phyloP scores from a whole-genome alignment of 192 early-diverging fungal species.

The Coemansia sp. region DNA sequence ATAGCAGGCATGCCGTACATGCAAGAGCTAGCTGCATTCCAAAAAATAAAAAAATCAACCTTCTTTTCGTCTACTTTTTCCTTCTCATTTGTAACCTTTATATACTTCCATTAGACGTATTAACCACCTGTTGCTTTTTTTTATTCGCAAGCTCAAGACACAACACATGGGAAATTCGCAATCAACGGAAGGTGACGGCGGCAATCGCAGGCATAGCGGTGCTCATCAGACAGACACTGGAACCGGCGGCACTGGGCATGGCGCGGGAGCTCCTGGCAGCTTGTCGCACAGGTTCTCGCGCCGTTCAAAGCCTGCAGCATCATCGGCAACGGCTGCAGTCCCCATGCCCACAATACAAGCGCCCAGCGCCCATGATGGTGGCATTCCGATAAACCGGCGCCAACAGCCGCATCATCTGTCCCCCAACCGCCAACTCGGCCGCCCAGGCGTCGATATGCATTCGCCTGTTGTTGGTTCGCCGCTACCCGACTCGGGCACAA shows the following conservation, averaged over 20 bases:
- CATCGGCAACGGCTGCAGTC: constrained; percentile 27
- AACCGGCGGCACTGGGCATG: constrained; percentile 15
- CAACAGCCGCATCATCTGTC: constrained; percentile 10
- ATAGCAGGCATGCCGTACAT: no score
- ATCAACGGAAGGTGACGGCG: constrained; percentile 40
- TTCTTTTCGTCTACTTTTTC: not conserved
- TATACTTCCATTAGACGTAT: not conserved
- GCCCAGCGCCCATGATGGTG: constrained; percentile 6
- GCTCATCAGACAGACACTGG: constrained; percentile 20
- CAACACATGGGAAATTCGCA: constrained; percentile 53
- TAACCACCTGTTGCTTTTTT: not conserved
- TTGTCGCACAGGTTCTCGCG: constrained; percentile 47
- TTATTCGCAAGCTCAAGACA: not conserved
- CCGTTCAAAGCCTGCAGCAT: constrained; percentile 39
- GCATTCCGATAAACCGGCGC: constrained; percentile 1
- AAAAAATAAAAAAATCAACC: no score
- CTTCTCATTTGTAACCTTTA: not conserved
- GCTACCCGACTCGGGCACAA: constrained; percentile 35
- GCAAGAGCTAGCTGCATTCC: no score
- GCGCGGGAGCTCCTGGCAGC: constrained; percentile 12
- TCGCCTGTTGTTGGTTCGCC: constrained; percentile 55
- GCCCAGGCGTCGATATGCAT: constrained; percentile 45
- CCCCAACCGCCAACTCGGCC: constrained; percentile 1
- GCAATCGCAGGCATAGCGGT: constrained; percentile 33
- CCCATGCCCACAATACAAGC: constrained; percentile 31